Conservation (phyloP, 176 grass and related monocot species). For the Oropetium thomaeum region DNA sequence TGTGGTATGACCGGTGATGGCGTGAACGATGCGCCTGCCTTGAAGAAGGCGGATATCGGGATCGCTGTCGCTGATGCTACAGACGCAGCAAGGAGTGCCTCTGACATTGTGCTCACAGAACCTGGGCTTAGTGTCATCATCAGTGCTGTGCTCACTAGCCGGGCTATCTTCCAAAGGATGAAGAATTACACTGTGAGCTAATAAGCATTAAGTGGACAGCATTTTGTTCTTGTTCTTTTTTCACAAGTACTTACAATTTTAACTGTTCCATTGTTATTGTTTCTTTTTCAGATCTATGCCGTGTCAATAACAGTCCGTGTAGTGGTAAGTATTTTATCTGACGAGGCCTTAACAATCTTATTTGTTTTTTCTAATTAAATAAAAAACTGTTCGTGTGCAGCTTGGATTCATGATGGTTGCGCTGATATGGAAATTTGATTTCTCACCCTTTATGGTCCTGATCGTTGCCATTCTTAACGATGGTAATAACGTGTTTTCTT, state of each 20-base stretch:
- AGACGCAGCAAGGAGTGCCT: conserved; percentile 83
- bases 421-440: conserved; percentile 94
- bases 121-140: conserved; percentile 94
- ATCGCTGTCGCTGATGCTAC: conserved; percentile 88
- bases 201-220: too few species aligned
- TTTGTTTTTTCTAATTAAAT: neutral
- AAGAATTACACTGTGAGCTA: conserved; percentile 99
- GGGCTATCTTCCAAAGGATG: conserved; percentile 95
- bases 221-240: neutral
- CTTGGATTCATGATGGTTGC: conserved; percentile 88
- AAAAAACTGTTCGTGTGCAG: conserved; percentile 27
- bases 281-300: conserved; percentile 67
- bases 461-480: conserved; percentile 96
- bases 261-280: conserved; percentile 8
- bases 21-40: conserved; percentile 89
- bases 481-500: too few species aligned
- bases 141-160: conserved; percentile 85
- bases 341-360: neutral
- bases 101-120: conserved; percentile 88
- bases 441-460: conserved; percentile 95
- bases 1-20: conserved; percentile 98
- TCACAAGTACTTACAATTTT: neutral
- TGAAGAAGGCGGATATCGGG: conserved; percentile 96
- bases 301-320: conserved; percentile 96
- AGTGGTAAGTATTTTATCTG: conserved; percentile 57